A percentile compares a stretch with the other conserved stretches of the same genome.
These are phyloP conservation scores for Chaetomiaceae sp. DNA, from an alignment of 2,329 filamentous ascomycete species.

Conservation along the genomic window DNA sequence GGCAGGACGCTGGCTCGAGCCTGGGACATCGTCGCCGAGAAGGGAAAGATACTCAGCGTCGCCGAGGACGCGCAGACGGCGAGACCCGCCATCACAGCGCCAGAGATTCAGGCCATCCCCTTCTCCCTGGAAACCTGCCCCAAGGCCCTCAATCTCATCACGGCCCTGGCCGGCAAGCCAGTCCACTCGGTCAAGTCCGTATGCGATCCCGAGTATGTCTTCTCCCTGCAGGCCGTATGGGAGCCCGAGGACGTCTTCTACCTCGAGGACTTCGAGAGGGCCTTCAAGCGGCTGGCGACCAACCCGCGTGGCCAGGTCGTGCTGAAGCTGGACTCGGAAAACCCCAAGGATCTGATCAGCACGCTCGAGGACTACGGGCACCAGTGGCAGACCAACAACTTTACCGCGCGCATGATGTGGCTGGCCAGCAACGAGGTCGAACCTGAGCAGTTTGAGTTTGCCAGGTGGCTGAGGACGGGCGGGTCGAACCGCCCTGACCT, in stretches of 20 bases:
- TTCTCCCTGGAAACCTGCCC: background rate
- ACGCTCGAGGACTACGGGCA: background rate
- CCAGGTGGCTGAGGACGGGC: background rate
- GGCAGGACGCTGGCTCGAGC: constrained; percentile 14
- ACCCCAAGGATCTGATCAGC: background rate
- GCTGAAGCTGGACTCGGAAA: background rate
- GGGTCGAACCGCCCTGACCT: constrained; percentile 2
- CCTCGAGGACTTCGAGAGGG: background rate
- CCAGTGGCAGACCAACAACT: background rate
- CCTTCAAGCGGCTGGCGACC: background rate
- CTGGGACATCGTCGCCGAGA: constrained; percentile 16
- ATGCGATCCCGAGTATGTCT: background rate
- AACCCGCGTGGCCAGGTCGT: constrained; percentile 7
- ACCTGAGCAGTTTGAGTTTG: background rate
- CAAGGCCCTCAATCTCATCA: background rate
- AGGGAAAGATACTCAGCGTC: constrained; percentile 22
- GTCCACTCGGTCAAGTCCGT: background rate
- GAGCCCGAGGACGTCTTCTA: background rate
- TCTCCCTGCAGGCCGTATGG: background rate
- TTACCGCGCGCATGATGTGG: background rate
- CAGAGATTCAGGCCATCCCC: background rate
- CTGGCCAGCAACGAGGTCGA: background rate
- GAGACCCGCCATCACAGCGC: background rate
- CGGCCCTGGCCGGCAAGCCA: background rate
- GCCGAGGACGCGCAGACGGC: background rate